phyloP scores from a whole-genome alignment of 2,329 filamentous ascomycete genomes.

The Microdochium paspali region DNA sequence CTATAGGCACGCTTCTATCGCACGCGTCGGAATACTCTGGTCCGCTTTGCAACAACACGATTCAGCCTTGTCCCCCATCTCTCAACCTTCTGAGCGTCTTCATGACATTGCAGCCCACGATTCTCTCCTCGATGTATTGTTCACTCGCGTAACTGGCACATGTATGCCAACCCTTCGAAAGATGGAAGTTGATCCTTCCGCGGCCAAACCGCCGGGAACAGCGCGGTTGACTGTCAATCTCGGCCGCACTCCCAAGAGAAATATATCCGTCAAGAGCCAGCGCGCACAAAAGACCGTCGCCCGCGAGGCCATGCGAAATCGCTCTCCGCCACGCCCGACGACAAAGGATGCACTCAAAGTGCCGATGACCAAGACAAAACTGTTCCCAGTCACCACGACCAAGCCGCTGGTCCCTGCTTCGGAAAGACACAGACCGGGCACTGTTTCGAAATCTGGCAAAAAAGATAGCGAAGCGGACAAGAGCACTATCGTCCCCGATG shows the following conservation, averaged over 20 bases:
- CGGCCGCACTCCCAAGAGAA: not conserved
- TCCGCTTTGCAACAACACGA: not conserved
- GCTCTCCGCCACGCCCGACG: not conserved
- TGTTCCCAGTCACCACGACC: not conserved
- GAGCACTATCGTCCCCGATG: slow-evolving; percentile 43
- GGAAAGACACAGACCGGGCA: not conserved
- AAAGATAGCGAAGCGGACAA: not conserved
- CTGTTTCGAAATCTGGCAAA: not conserved
- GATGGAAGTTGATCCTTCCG: not conserved
- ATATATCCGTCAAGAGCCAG: not conserved
- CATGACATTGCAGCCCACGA: not conserved
- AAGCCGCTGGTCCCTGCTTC: not conserved
- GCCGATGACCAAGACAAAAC: not conserved
- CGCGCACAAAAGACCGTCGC: not conserved
- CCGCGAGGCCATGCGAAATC: not conserved
- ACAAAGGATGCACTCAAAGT: not conserved
- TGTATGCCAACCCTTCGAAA: not conserved
- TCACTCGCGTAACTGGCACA: not conserved
- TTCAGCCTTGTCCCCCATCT: not conserved
- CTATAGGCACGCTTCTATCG: not conserved
- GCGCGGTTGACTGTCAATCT: not conserved
- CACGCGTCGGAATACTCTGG: not conserved
- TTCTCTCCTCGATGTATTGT: not conserved
- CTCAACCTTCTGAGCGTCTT: not conserved
- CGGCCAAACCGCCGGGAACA: not conserved